A percentile compares a stretch with the other conserved stretches of the same genome.
These are phyloP conservation scores for Mycogone perniciosa DNA, from an alignment of 2,329 filamentous ascomycete genomes.

Conservation along the genomic window DNA sequence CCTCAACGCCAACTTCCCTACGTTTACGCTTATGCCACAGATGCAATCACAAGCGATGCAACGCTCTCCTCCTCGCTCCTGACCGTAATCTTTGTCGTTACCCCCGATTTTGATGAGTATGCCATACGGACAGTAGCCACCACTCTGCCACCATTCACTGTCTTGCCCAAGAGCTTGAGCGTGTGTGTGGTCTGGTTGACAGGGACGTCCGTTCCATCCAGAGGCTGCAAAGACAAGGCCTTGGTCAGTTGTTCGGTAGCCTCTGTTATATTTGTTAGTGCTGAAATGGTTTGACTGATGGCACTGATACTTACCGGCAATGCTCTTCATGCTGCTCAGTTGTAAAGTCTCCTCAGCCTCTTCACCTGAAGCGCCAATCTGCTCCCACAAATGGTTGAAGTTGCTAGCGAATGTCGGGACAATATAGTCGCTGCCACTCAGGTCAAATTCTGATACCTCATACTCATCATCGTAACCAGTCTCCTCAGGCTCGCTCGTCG, in stretches of 20 bases:
- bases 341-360: slow-evolving; percentile 89
- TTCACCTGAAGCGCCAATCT: slow-evolving; percentile 80
- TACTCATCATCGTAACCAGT: slow-evolving; percentile 96
- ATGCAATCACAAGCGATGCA: slow-evolving; percentile 74
- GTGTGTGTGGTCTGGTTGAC: slow-evolving; percentile 86
- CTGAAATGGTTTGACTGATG: background rate
- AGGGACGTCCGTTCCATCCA: slow-evolving; percentile 90
- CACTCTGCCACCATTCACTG: slow-evolving; percentile 81
- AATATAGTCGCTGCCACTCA: slow-evolving; percentile 88
- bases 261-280: slow-evolving; percentile 47
- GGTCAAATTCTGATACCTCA: slow-evolving; percentile 87
- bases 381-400: slow-evolving; percentile 94
- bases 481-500: slow-evolving; percentile 87
- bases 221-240: slow-evolving; percentile 80
- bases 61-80: slow-evolving; percentile 90
- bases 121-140: slow-evolving; percentile 88
- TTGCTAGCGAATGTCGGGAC: slow-evolving; percentile 89
- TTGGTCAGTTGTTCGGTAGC: slow-evolving; percentile 87
- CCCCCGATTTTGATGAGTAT: slow-evolving; percentile 83
- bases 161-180: slow-evolving; percentile 94
- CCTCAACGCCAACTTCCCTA: slow-evolving; percentile 30
- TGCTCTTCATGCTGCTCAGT: slow-evolving; percentile 81
- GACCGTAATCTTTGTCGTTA: slow-evolving; percentile 92
- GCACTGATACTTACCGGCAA: slow-evolving; percentile 63
- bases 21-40: slow-evolving; percentile 72